phyloP scores from a whole-genome alignment of 225 moss, liverwort and hornwort genomes.

The Bryum argenteum region DNA sequence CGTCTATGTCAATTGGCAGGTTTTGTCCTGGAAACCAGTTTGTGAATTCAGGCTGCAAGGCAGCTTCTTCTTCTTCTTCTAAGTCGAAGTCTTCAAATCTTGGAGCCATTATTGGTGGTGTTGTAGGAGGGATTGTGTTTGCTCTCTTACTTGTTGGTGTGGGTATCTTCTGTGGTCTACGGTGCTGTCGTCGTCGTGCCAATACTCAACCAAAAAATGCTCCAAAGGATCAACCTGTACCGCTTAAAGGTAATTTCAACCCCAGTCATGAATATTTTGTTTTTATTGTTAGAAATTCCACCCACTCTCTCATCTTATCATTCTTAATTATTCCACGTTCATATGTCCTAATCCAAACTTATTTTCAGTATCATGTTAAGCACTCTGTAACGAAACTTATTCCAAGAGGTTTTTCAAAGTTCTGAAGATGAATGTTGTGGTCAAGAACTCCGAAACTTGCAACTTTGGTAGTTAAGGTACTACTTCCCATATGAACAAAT shows the following conservation, averaged over 20 bases:
- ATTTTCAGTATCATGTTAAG: too few relatives aligned
- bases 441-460: too few relatives aligned
- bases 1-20: background rate
- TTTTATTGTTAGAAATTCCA: background rate
- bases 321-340: too few relatives aligned
- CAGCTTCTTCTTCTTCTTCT: background rate
- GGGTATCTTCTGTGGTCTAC: background rate
- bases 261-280: background rate
- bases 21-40: conserved; percentile 31
- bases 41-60: background rate
- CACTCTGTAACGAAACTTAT: too few relatives aligned
- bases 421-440: too few relatives aligned
- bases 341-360: too few relatives aligned
- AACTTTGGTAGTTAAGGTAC: too few relatives aligned
- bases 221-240: background rate
- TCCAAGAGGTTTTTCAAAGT: too few relatives aligned
- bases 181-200: background rate
- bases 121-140: conserved; percentile 21
- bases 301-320: background rate
- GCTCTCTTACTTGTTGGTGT: conserved; percentile 9
- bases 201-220: background rate
- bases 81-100: background rate
- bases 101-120: conserved; percentile 13
- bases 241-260: conserved; percentile 5
- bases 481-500: too few relatives aligned